Evolutionary conservation across 176 grass and related monocot genomes (phyloP).

Genomic region (Cocos nucifera): DNA sequence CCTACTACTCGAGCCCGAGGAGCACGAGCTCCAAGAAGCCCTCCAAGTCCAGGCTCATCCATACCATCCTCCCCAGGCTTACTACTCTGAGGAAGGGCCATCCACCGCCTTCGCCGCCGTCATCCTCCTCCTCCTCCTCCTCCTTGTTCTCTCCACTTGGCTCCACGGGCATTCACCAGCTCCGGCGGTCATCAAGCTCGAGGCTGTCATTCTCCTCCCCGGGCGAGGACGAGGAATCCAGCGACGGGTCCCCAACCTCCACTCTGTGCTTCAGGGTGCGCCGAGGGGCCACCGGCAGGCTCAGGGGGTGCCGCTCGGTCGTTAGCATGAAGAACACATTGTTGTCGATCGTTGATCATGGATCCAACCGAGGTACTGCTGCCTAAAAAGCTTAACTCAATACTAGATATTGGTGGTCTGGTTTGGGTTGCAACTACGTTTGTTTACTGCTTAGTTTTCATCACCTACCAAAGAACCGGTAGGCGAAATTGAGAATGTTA

Average conservation of each 20-base stretch:
- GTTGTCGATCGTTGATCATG: background rate
- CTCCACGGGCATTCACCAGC: background rate
- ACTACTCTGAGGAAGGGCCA: conserved; percentile 8
- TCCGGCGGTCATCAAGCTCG: background rate
- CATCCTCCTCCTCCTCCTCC: conserved; percentile 22
- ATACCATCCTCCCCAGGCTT: conserved; percentile 33
- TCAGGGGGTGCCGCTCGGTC: background rate
- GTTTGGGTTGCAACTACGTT: no score
- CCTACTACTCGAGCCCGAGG: conserved; percentile 26
- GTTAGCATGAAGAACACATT: background rate
- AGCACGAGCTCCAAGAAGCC: conserved; percentile 15
- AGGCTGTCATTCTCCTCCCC: background rate
- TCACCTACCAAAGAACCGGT: no score
- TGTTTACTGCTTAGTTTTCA: no score
- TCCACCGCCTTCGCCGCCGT: conserved; percentile 9
- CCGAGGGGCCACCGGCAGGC: background rate
- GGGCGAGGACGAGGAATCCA: conserved; percentile 1
- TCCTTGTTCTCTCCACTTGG: background rate
- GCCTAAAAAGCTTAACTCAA: no score
- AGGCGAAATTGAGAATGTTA: no score
- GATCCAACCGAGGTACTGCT: no score
- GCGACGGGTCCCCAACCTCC: background rate
- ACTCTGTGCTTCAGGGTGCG: background rate
- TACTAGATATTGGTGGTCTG: no score
- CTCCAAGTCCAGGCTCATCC: conserved; percentile 36